phyloP scores from a whole-genome alignment of 768 basidiomycete genomes.

The Mycena alexandri region DNA sequence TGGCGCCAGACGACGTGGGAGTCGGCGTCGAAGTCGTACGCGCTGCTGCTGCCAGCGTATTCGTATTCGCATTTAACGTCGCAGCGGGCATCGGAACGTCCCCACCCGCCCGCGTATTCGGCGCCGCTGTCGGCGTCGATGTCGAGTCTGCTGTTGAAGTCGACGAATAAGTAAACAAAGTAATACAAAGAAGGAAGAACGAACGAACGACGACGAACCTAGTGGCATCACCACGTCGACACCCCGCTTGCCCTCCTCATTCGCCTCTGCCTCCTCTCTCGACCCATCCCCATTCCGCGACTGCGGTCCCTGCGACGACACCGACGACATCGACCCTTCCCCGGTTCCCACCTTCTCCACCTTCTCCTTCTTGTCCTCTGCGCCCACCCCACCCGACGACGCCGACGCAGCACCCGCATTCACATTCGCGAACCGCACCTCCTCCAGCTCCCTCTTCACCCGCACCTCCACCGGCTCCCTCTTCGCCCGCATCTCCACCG shows the following conservation, averaged over 20 bases:
- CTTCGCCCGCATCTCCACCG: too few relatives aligned
- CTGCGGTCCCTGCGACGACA: too few relatives aligned
- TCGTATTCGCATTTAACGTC: background rate
- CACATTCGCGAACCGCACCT: too few relatives aligned
- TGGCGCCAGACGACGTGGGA: background rate
- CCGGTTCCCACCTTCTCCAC: too few relatives aligned
- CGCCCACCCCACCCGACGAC: background rate
- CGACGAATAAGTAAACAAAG: background rate
- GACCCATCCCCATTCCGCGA: too few relatives aligned
- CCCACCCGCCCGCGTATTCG: too few relatives aligned
- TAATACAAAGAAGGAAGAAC: background rate
- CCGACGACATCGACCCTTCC: too few relatives aligned
- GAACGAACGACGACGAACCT: background rate
- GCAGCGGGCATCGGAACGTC: background rate
- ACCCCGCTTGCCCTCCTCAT: background rate
- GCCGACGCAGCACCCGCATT: background rate
- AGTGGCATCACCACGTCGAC: slow-evolving; percentile 11
- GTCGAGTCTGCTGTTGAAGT: background rate
- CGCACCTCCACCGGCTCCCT: too few relatives aligned
- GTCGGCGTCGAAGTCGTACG: background rate
- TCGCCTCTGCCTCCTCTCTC: background rate
- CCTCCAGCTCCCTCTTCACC: too few relatives aligned
- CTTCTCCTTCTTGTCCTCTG: background rate
- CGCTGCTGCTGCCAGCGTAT: background rate
- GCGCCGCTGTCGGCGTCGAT: too few relatives aligned